phyloP scores from a whole-genome alignment of 257 asterid species.

The Solanum pinnatisectum region DNA sequence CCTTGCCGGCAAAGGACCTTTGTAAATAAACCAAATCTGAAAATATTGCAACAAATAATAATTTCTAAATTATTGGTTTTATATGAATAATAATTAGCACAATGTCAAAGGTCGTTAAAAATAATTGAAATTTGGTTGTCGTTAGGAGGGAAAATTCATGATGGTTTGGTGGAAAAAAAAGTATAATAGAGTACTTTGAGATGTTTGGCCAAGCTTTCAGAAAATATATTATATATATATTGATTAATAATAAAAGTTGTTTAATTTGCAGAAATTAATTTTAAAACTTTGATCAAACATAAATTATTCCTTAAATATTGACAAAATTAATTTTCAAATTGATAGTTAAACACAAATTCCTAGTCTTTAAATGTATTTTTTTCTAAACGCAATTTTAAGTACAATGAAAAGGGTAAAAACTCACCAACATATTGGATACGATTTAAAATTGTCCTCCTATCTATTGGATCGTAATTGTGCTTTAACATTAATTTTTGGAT shows the following conservation, averaged over 20 bases:
- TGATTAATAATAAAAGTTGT: neutral
- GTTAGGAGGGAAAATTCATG: neutral
- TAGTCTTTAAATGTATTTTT: neutral
- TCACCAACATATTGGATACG: neutral
- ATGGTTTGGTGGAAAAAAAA: slow-evolving; percentile 11
- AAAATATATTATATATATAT: neutral
- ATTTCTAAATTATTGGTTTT: neutral
- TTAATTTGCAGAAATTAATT: neutral
- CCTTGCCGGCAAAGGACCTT: neutral
- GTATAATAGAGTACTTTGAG: neutral
- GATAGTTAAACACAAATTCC: neutral
- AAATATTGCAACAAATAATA: neutral
- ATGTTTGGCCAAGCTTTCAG: neutral
- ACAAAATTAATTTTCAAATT: neutral
- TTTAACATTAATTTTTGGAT: neutral
- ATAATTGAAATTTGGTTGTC: slow-evolving; percentile 2
- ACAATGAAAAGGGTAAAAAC: neutral
- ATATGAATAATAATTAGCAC: neutral
- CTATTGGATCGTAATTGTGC: neutral
- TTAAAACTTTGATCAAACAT: neutral
- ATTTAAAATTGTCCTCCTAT: neutral
- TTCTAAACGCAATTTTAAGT: neutral
- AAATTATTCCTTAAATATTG: neutral
- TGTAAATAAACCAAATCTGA: neutral
- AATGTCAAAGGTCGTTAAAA: slow-evolving; percentile 13